Evolutionary conservation across 257 asterid genomes (phyloP), one percentile per base, ranked within the genome.

Genomic region (Verbascum thapsus): DNA sequence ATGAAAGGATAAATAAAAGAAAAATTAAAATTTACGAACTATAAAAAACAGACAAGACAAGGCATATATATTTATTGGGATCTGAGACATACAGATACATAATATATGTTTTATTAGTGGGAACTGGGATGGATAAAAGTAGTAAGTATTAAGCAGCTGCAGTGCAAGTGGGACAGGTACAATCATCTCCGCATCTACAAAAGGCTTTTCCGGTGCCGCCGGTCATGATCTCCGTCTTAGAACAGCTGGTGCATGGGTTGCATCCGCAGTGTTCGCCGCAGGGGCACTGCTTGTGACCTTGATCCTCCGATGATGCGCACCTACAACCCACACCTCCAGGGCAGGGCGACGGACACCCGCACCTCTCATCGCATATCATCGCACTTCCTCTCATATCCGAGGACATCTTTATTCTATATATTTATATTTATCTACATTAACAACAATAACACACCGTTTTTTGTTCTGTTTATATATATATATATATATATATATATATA

Each of bases 261-360:
- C 95, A 86, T 2, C 87, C 69, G 35, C 88, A 83, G 75, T 86
- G 87, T 2, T 77, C 85, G 0, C 95, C 91, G 20, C 88, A 83
- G 0, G 90, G 47, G 64, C 90, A 81, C 73, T 49, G 76, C 76
- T 77, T 85, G 77, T 85, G 94, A n/a, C n/a, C n/a, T 26, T 26
- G 32, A 26, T 26, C 3, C 35, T 68, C 84, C 63, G 53, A 53
- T 22, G 79, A 26, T 1, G 67, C 20, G 19, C 91, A 86, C 79
- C 75, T 67, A 48, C 86, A 83, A 23, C 48, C 10, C n/a, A 3
- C 11, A 26, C 82, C 88, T 0, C 90, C 88, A 0, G 90, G 86
- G 68, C 90, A 85, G 1, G 90, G 90, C 43, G 79, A 76, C 4
- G 88, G 88, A 51, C 90, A 83, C 4, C 94, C 90, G 53, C 90